Evolutionary conservation across 352 stramenopile species (phyloP), one percentile per base, ranked within the genome.

Genomic region (Thalassiosira mediterranea): DNA sequence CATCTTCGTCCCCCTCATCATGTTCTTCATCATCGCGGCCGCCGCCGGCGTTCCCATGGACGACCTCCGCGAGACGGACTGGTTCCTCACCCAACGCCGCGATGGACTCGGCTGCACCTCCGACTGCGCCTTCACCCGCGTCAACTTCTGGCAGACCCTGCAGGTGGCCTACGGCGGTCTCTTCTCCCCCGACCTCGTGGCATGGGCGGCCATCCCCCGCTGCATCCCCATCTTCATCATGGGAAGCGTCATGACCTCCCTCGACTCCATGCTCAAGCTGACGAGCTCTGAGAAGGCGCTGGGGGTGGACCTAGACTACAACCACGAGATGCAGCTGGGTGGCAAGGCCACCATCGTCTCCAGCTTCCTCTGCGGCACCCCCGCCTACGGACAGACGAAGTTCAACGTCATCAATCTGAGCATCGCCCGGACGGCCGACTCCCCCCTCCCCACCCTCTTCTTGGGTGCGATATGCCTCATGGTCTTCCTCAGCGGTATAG

Each of bases 341-440:
- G 53, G 53, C 0, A 62, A 62, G 53, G 53, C 53, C 7, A 47
- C 53, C n/a, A 2, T 48, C 3, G 13, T 62, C 17, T 62, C 53
- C 23, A 29, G n/a, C 3, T 42, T 62, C 28, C 32, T 62, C 4
- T 23, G 11, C 2, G 53, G 53, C 3, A 29, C 26, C 38, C 53
- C 53, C 3, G 53, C 53, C 8, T 62, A 62, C 31, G 53, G 53
- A 3, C 53, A 62, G 53, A 62, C 53, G 4, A 62, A 62, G 31
- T 62, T 62, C n/a, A 62, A 62, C 17, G 53, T 62, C 15, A 62
- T 62, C 29, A 62, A 62, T 5, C n/a, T 62, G 3, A 62, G 53
- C 53, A 62, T 62, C 17, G 31, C 53, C 23, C 29, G 53, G 7
- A 62, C 29, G 21, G 31, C 15, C 13, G 53, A 62, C 10, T 47